Evolutionary conservation across 768 basidiomycete genomes (phyloP).

Genomic region (Suillus discolor): DNA sequence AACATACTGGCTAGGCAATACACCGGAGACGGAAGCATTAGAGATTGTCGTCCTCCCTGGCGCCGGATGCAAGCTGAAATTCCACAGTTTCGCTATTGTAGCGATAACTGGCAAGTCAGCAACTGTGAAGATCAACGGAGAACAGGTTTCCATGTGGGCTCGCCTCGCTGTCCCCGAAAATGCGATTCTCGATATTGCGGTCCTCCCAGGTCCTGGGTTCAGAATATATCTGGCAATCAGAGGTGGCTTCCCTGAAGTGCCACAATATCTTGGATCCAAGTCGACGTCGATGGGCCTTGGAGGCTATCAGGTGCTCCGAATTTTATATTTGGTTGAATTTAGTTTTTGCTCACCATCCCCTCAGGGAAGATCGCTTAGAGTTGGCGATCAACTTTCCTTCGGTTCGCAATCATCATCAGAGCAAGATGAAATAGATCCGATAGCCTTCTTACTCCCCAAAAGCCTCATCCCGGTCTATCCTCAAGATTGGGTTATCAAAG

Average conservation of each 20-base stretch:
- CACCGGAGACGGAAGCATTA: slow-evolving; percentile 49
- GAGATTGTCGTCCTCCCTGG: slow-evolving; percentile 55
- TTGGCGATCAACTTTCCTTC: slow-evolving; percentile 54
- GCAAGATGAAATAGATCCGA: slow-evolving; percentile 15
- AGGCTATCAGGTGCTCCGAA: slow-evolving; percentile 51
- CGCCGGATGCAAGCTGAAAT: slow-evolving; percentile 46
- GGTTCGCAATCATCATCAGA: slow-evolving; percentile 29
- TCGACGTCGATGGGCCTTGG: slow-evolving; percentile 65
- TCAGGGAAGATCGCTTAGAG: slow-evolving; percentile 52
- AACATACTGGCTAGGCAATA: slow-evolving; percentile 64
- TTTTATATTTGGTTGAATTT: background rate
- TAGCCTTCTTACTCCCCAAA: slow-evolving; percentile 25
- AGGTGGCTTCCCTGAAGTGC: slow-evolving; percentile 62
- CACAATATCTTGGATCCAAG: slow-evolving; percentile 62
- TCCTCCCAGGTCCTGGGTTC: slow-evolving; percentile 41
- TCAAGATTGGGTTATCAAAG: slow-evolving; percentile 51
- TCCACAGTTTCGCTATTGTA: slow-evolving; percentile 50
- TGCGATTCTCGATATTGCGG: slow-evolving; percentile 43
- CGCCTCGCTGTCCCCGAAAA: slow-evolving; percentile 47
- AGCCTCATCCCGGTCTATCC: slow-evolving; percentile 47
- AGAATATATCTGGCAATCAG: slow-evolving; percentile 57
- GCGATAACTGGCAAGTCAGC: slow-evolving; percentile 57
- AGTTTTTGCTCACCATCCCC: slow-evolving; percentile 13
- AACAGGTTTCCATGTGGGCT: slow-evolving; percentile 48
- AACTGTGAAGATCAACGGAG: slow-evolving; percentile 44